Percentiles rank a stretch among this genome's conserved stretches.
Evolutionary conservation across 306 rosid genomes (phyloP).

Genomic region (Fragaria nilgerrensis): DNA sequence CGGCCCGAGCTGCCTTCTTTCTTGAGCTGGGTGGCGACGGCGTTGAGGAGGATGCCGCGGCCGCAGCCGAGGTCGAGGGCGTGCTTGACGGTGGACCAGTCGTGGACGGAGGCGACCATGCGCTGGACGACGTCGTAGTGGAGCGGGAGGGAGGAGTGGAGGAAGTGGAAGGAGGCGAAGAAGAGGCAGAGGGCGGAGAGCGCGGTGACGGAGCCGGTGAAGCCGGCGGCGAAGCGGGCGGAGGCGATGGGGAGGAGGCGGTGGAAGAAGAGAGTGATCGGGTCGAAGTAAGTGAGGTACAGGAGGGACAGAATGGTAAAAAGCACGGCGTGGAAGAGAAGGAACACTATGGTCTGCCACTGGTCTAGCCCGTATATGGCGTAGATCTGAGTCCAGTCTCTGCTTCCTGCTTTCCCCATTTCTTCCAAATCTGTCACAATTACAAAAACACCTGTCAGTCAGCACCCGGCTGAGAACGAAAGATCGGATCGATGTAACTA

Average conservation of each 20-base stretch:
- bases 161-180: constrained; percentile 84
- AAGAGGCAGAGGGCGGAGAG: constrained; percentile 82
- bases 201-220: constrained; percentile 78
- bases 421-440: background rate
- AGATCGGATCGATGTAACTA: background rate
- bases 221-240: constrained; percentile 85
- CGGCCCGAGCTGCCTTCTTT: constrained; percentile 92
- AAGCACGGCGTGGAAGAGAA: constrained; percentile 68
- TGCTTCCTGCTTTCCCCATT: constrained; percentile 57
- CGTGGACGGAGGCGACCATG: constrained; percentile 70
- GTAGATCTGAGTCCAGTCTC: constrained; percentile 94
- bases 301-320: constrained; percentile 62
- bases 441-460: background rate
- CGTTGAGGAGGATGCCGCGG: constrained; percentile 87
- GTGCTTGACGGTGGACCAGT: constrained; percentile 93
- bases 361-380: constrained; percentile 92
- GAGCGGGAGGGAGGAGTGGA: constrained; percentile 90
- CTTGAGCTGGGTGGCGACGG: constrained; percentile 87
- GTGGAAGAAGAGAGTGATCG: constrained; percentile 56
- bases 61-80: constrained; percentile 98
- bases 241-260: constrained; percentile 43
- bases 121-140: constrained; percentile 89
- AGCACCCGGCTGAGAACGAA: background rate
- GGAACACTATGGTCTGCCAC: constrained; percentile 81
- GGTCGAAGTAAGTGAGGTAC: constrained; percentile 62